Evolutionary conservation across 2,329 filamentous ascomycete species (phyloP), one percentile per base, ranked within the genome.

Genomic region (Colletotrichum scovillei): DNA sequence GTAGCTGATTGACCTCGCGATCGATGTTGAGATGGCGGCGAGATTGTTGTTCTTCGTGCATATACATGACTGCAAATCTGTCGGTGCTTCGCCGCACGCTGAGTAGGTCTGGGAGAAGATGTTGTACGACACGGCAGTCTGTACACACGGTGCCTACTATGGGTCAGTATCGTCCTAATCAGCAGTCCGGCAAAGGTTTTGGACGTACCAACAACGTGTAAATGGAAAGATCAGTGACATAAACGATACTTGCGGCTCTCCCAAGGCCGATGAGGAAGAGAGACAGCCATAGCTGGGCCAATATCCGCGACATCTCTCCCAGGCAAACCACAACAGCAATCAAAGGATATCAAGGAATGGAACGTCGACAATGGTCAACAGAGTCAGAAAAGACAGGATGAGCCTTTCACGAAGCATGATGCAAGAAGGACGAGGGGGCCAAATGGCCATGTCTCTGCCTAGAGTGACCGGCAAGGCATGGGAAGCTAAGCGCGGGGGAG

Each of bases 1-100:
- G 53, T 80, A 82, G 69, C 80, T 82, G 28, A 89, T 77, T 5
- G 82, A 83, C 16, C 69, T 76, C 11, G 84, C 84, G 26, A 89
- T 80, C 6, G 74, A 77, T 1, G 80, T 79, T 16, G 80, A 79
- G 66, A 89, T 77, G 4, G 82, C 79, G 4, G 79, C 80, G 19
- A 81, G 79, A 72, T 84, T 83, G 60, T 81, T 82, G 74, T 84
- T 82, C 77, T 88, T 86, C 16, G 85, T 85, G 80, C 88, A 90
- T n/a, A 88, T 82, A 70, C 88, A 90, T 9, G 83, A 84, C 74
- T 89, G 87, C 9, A 90, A 79, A 5, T 81, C 84, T 5, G 83
- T 82, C 16, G 83, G 84, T 5, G 79, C 84, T 30, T 84, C 80
- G 16, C 84, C 84, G 74, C 88, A 89, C 58, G 80, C 80, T 11